phyloP scores from a whole-genome alignment of 768 basidiomycete species.

The Polyporus arcularius region DNA sequence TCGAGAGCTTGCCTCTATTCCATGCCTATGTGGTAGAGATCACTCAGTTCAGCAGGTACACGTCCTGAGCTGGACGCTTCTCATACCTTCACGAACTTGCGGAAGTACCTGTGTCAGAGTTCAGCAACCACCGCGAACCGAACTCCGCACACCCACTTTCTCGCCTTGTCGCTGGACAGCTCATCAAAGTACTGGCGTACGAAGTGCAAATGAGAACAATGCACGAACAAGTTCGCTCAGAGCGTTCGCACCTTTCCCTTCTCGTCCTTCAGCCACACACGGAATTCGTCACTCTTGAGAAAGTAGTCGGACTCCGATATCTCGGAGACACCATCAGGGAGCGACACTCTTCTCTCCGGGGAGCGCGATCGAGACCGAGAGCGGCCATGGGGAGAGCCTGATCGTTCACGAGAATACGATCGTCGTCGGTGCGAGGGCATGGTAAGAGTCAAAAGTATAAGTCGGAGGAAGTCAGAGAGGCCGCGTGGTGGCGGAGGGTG shows the following conservation, averaged over 20 bases:
- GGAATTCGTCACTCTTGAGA: slow-evolving; percentile 84
- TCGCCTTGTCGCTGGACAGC: slow-evolving; percentile 77
- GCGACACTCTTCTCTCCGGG: slow-evolving; percentile 41
- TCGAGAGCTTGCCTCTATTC: slow-evolving; percentile 76
- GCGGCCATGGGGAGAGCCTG: slow-evolving; percentile 21
- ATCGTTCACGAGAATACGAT: slow-evolving; percentile 24
- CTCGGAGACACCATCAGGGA: slow-evolving; percentile 58
- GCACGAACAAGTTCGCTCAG: slow-evolving; percentile 16
- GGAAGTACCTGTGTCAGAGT: slow-evolving; percentile 68
- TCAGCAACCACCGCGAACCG: slow-evolving; percentile 31
- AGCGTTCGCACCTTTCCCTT: slow-evolving; percentile 51
- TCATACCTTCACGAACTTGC: slow-evolving; percentile 84
- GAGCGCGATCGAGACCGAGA: slow-evolving; percentile 42
- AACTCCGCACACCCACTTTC: slow-evolving; percentile 50
- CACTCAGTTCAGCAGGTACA: slow-evolving; percentile 2
- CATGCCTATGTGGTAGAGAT: slow-evolving; percentile 51
- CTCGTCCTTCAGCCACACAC: slow-evolving; percentile 81
- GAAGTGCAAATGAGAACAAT: background rate
- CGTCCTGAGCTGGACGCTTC: background rate
- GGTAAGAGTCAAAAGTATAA: background rate
- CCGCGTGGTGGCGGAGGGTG: too few species aligned
- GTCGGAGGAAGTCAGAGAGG: background rate
- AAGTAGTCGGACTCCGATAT: slow-evolving; percentile 89
- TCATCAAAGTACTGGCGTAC: slow-evolving; percentile 77
- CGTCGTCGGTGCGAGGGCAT: slow-evolving; percentile 32